Percentiles rank a stretch among this genome's conserved stretches.
phyloP scores from a whole-genome alignment of 495 filamentous ascomycete genomes.

The Trichoderma virens region DNA sequence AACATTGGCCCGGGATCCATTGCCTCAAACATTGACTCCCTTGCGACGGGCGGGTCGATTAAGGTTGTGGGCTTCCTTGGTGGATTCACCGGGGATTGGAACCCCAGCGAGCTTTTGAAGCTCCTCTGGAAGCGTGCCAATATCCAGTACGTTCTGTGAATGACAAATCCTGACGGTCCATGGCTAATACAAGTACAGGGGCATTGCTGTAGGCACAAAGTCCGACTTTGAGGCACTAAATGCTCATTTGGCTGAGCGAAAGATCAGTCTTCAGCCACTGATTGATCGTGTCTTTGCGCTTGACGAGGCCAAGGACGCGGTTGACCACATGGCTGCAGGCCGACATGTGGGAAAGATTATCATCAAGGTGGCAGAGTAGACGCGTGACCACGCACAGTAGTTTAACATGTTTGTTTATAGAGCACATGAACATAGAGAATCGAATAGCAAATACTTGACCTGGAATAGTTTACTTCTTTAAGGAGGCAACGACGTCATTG shows the following conservation, averaged over 20 bases:
- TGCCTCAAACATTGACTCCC: conserved; percentile 10
- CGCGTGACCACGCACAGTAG: no score
- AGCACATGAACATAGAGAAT: background rate
- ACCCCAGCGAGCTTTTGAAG: background rate
- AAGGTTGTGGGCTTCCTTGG: conserved; percentile 9
- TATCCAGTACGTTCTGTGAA: background rate
- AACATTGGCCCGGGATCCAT: conserved; percentile 14
- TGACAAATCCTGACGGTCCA: background rate
- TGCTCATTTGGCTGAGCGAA: conserved; percentile 23
- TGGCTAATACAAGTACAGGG: conserved; percentile 15
- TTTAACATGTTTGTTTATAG: background rate
- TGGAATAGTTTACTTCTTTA: no score
- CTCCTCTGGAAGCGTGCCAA: conserved; percentile 1
- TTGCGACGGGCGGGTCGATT: background rate
- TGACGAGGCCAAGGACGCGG: conserved; percentile 22
- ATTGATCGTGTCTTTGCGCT: conserved; percentile 22
- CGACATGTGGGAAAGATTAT: conserved; percentile 29
- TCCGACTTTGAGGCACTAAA: conserved; percentile 20
- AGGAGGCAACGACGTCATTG: background rate
- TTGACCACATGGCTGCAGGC: conserved; percentile 23
- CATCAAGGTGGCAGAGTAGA: conserved; percentile 15
- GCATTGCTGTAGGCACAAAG: conserved; percentile 22
- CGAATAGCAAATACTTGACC: no score
- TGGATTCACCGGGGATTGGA: background rate
- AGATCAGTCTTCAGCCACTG: conserved; percentile 17